Evolutionary conservation across 2,329 filamentous ascomycete species (phyloP), one percentile per base, ranked within the genome.

Genomic region (Ilyonectria robusta): DNA sequence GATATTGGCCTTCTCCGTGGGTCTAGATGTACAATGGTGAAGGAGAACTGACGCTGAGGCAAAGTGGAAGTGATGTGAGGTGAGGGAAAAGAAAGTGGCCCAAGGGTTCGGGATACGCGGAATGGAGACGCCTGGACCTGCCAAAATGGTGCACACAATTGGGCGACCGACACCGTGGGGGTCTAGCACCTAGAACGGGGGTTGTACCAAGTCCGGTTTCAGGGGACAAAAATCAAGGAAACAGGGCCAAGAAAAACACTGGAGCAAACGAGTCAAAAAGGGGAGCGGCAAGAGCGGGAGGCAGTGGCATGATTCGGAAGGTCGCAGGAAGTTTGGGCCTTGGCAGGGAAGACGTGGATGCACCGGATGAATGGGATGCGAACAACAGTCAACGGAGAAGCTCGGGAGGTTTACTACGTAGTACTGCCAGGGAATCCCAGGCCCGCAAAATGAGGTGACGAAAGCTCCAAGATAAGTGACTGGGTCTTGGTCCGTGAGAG

Each of bases 91-190:
- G 48, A 19, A 53, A 17, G 26, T 33, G 47, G 47, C 47, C 31
- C 29, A 35, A 35, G 31, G 50, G 31, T 35, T 53, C 50, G 50
- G 50, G 50, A 53, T 33, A 35, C 50, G 50, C 50, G 50, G 50
- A 35, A 42, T 35, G 11, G 10, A n/a, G 11, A 10, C n/a, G 29
- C n/a, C 50, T 19, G 11, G 2, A 21, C 31, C n/a, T 35, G 10
- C 29, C 31, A 21, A 35, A 37, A 23, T 2, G 19, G 10, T 26
- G n/a, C 11, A 50, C 50, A 33, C 31, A 11, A 33, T 33, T 33
- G 31, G 31, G 31, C 9, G 48, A 19, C 19, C n/a, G 17, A 8
- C 2, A 7, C 15, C 17, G 15, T 42, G 15, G 15, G 40, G 40
- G 23, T 21, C 21, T 21, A 3, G 21, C 21, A 21, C 37, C 40